Evolutionary conservation across 176 grass and related monocot genomes (phyloP), one percentile per base, ranked within the genome.

Genomic region (Rhynchospora tenuis): DNA sequence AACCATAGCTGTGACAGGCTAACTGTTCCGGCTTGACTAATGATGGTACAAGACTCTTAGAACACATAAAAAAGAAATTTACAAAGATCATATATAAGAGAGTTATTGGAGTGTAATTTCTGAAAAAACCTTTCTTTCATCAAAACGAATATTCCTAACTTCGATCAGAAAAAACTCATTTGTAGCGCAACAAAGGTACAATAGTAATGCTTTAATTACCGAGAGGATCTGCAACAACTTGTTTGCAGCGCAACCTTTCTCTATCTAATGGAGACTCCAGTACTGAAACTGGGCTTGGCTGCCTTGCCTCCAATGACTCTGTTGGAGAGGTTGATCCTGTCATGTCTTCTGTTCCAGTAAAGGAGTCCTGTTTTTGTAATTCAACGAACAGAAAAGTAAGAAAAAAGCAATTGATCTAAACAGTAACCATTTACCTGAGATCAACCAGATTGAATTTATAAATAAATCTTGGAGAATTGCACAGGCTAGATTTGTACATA

Each of bases 261-360:
- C 74, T 20, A 50, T 87, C 84, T 61, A 45, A 28, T 78, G 27
- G 80, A 86, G 83, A 83, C 73, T 97, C 81, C 59, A 89, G 90
- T 60, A 92, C 85, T 73, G 90, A 97, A 79, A 94, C 81, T 66
- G 85, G 87, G 16, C 92, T 92, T 78, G 80, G 72, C 61, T 94
- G 90, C 42, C 86, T 85, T n/a, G 68, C 19, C 64, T 92, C 90
- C 64, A 85, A 85, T 78, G 23, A 52, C 15, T 91, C 59, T 55
- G 64, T 51, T 17, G 51, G 61, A 55, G 68, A 56, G 9, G 28
- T 77, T 64, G 46, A 87, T 9, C 76, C 78, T 7, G 78, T 81
- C 10, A 3, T 61, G n/a, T 81, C 73, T 55, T 55, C 73, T 13
- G 29, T 55, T 76, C 3, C 48, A 17, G 73, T 29, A 28, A 76